These are phyloP conservation scores for Nigrograna mackinnonii DNA, from an alignment of 2,329 filamentous ascomycete species.

Conservation along the genomic window DNA sequence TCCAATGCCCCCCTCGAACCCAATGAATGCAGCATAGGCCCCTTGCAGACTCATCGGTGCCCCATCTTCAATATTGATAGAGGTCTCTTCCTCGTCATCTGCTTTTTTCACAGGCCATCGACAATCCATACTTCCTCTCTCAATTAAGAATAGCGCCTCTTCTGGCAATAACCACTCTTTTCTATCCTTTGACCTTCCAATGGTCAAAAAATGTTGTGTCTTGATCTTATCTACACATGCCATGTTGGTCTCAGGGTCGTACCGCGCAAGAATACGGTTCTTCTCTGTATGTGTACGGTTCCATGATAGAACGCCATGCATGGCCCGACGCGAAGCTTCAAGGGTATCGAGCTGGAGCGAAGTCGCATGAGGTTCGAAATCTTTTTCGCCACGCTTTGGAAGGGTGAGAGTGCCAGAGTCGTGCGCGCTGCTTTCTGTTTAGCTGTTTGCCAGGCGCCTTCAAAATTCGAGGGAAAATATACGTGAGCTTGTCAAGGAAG, in stretches of 20 bases:
- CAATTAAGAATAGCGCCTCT: slow-evolving; percentile 86
- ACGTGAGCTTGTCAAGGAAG: slow-evolving; percentile 64
- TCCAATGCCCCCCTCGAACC: slow-evolving; percentile 60
- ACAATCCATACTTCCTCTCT: slow-evolving; percentile 84
- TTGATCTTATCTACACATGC: slow-evolving; percentile 71
- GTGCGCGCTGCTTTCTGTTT: slow-evolving; percentile 15
- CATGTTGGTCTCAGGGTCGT: slow-evolving; percentile 66
- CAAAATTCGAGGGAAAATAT: slow-evolving; percentile 20
- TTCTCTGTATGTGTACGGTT: slow-evolving; percentile 74
- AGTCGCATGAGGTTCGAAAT: slow-evolving; percentile 94
- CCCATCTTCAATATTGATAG: slow-evolving; percentile 54
- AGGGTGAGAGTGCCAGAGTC: slow-evolving; percentile 55
- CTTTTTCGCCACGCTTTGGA: slow-evolving; percentile 92
- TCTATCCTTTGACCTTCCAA: slow-evolving; percentile 61
- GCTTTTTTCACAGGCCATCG: slow-evolving; percentile 68
- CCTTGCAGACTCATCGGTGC: slow-evolving; percentile 90
- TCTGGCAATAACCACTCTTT: slow-evolving; percentile 86
- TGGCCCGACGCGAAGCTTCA: slow-evolving; percentile 79
- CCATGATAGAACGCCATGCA: slow-evolving; percentile 84
- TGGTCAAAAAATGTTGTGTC: slow-evolving; percentile 73
- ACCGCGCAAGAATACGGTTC: slow-evolving; percentile 70
- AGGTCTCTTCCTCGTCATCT: slow-evolving; percentile 30
- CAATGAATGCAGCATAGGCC: slow-evolving; percentile 83
- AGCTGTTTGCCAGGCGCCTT: too few species aligned
- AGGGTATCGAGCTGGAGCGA: slow-evolving; percentile 77